Percentiles rank a stretch among this genome's conserved stretches.
Conservation (phyloP, 2,329 filamentous ascomycete species). For the Lecanosticta acicola region DNA sequence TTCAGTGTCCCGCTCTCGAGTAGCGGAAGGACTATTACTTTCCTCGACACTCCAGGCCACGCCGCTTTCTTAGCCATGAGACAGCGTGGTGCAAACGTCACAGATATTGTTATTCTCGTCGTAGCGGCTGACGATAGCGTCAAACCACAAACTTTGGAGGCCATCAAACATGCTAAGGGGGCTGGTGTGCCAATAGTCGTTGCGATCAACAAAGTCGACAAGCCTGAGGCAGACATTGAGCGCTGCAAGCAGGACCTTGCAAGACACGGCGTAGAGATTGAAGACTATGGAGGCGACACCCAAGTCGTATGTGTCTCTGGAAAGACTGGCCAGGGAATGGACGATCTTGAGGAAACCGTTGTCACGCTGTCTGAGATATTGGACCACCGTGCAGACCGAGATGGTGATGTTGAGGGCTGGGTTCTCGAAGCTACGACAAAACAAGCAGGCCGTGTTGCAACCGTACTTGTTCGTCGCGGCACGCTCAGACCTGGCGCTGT, state of each 20-base stretch:
- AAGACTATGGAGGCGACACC: slow-evolving; percentile 91
- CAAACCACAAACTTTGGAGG: slow-evolving; percentile 94
- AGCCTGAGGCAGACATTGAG: slow-evolving; percentile 72
- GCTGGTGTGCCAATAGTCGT: slow-evolving; percentile 94
- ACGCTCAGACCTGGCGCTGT: slow-evolving; percentile 75
- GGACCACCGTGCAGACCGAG: slow-evolving; percentile 74
- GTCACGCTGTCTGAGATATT: slow-evolving; percentile 81
- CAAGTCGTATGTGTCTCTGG: slow-evolving; percentile 89
- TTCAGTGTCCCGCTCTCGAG: slow-evolving; percentile 77
- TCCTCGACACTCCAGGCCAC: slow-evolving; percentile 93
- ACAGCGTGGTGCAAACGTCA: slow-evolving; percentile 88
- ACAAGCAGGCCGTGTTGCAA: slow-evolving; percentile 75
- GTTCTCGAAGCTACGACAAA: slow-evolving; percentile 88
- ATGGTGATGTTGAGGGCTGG: slow-evolving; percentile 84
- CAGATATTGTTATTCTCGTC: slow-evolving; percentile 92
- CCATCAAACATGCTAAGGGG: slow-evolving; percentile 82
- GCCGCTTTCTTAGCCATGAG: slow-evolving; percentile 95
- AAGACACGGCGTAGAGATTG: slow-evolving; percentile 77
- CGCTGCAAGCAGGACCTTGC: slow-evolving; percentile 84
- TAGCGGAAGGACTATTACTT: slow-evolving; percentile 84
- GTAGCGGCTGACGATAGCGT: slow-evolving; percentile 96
- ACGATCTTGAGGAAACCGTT: slow-evolving; percentile 84
- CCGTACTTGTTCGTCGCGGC: slow-evolving; percentile 80
- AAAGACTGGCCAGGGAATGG: slow-evolving; percentile 88
- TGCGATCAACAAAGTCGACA: slow-evolving; percentile 96